A percentile compares a stretch with the other conserved stretches of the same genome.
These are phyloP conservation scores for Trametes meyenii DNA, from an alignment of 768 basidiomycete genomes.

Conservation along the genomic window DNA sequence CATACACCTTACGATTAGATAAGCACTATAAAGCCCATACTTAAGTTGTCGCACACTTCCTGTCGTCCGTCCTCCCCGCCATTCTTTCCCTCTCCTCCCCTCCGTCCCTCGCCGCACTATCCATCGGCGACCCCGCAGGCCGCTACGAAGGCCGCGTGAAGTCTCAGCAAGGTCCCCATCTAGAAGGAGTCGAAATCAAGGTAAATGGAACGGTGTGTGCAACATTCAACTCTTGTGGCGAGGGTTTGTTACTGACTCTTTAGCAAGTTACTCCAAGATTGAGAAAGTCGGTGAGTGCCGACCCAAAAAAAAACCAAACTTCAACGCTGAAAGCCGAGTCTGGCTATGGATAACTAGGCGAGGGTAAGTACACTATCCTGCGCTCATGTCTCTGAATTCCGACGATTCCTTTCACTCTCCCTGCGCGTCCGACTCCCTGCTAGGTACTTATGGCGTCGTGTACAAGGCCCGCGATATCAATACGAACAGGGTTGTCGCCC, in stretches of 20 bases:
- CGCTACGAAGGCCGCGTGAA: conserved; percentile 1
- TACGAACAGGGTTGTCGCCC: conserved; percentile 84
- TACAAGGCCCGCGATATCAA: conserved; percentile 91
- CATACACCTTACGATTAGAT: conserved; percentile 11
- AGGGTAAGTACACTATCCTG: conserved; percentile 42
- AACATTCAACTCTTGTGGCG: conserved; percentile 21
- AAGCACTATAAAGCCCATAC: conserved; percentile 20
- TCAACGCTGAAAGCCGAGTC: background rate
- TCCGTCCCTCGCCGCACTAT: background rate
- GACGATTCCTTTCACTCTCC: background rate
- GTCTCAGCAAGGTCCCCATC: background rate
- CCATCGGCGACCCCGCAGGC: background rate
- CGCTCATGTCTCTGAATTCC: background rate
- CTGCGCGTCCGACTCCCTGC: background rate
- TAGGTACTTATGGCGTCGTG: conserved; percentile 98
- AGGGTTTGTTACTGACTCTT: background rate
- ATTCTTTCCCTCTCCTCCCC: conserved; percentile 2
- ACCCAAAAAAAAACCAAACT: background rate
- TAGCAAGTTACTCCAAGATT: conserved; percentile 86
- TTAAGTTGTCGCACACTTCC: conserved; percentile 2
- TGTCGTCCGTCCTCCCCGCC: conserved; percentile 4
- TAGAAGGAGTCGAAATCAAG: background rate
- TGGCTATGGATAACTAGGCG: conserved; percentile 39
- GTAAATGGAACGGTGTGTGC: conserved; percentile 32
- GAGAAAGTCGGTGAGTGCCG: conserved; percentile 92